Conservation (phyloP, 768 basidiomycete species). For the Tricholoma terreum region DNA sequence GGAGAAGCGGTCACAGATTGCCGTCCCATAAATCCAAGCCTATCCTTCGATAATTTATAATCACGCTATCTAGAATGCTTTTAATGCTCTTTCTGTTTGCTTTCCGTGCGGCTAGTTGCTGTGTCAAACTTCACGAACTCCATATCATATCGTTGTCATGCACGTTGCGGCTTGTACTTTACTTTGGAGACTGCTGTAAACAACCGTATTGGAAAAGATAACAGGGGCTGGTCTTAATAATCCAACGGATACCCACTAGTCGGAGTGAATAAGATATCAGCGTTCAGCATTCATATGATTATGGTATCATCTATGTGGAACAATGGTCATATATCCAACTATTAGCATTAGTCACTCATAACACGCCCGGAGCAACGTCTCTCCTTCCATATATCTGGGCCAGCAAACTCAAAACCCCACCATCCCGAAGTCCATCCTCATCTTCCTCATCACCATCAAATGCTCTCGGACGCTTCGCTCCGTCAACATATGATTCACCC, state of each 20-base stretch:
- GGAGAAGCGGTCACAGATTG: slow-evolving; percentile 15
- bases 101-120: too few species aligned
- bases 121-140: too few species aligned
- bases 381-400: slow-evolving; percentile 80
- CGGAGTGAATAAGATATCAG: neutral
- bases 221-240: too few species aligned
- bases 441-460: slow-evolving; percentile 55
- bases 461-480: slow-evolving; percentile 39
- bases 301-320: slow-evolving; percentile 10
- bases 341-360: slow-evolving; percentile 27
- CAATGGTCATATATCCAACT: neutral
- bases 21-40: slow-evolving; percentile 20
- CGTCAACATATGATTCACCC: slow-evolving; percentile 78
- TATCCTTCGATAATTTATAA: slow-evolving; percentile 25
- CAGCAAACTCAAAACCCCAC: slow-evolving; percentile 79
- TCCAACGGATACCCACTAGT: too few species aligned
- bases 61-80: neutral
- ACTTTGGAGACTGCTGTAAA: neutral
- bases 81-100: neutral
- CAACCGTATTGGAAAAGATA: neutral
- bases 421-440: slow-evolving; percentile 69
- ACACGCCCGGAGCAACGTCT: slow-evolving; percentile 48
- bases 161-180: too few species aligned
- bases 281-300: neutral
- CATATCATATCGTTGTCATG: too few species aligned